Evolutionary conservation across 805 yeast species (phyloP), one percentile per base, ranked within the genome.

Genomic region (Citeromyces nyonsensis): DNA sequence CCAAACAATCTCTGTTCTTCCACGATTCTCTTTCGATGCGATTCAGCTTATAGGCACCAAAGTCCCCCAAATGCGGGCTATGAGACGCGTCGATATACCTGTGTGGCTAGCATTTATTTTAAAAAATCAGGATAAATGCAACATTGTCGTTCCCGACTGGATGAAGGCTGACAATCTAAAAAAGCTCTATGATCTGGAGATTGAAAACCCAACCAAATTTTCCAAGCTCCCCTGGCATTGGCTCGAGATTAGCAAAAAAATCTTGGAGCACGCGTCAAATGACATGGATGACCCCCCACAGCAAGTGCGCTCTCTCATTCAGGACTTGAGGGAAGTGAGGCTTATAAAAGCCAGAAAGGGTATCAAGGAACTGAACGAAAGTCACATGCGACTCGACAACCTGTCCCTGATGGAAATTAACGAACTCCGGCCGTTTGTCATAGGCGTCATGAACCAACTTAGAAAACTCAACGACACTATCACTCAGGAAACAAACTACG

Each of bases 121-220:
- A 32, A 84, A 83, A 45, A 73, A 76, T 30, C 97, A 91, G 50
- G 77, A 74, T 30, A 77, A 85, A 44, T 84, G 96, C 52, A 78
- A 75, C 39, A 73, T 91, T 3, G 73, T 83, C 6, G 77, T 85
- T 10, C 98, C 98, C 0, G 63, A 59, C 1, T 91, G 98, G 98
- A 61, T 91, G 7, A 66, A 64, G 7, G 52, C 68, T 30, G 57
- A 59, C 12, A 59, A 59, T 32, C 51, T 88, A 35, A 66, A 67
- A 34, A 61, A 58, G 5, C 60, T 65, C 28, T 71, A 79, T 42
- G 82, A 77, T 13, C 75, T 68, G 38, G 97, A 88, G 47, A 56
- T 70, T 24, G 57, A 59, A 4, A 49, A 66, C 35, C 63, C 71
- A 1, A 63, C 64, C 24, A 57, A 67, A 37, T 88, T 88, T 47